Evolutionary conservation across 1,139 yeast genomes (phyloP).

Genomic region (Hansenula lynferdii): DNA sequence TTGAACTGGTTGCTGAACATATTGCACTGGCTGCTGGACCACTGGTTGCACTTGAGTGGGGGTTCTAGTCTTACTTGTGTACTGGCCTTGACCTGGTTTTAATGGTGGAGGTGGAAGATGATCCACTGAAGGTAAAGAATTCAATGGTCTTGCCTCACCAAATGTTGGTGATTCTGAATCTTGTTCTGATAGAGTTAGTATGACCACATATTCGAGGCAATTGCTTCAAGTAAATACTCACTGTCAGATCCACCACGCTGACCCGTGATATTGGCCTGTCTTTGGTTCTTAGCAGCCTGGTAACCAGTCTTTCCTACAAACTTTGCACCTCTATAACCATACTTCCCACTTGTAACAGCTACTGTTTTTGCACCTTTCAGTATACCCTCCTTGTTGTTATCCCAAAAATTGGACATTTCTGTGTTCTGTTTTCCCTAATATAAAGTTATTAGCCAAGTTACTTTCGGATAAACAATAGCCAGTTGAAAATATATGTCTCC

Average conservation of each 20-base stretch:
- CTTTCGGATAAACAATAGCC: too few relatives aligned
- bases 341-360: constrained; percentile 15
- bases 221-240: too few relatives aligned
- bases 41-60: not conserved
- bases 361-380: constrained; percentile 34
- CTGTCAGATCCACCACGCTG: constrained; percentile 6
- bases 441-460: too few relatives aligned
- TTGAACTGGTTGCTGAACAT: constrained; percentile 8
- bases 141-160: constrained; percentile 27
- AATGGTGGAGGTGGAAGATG: constrained; percentile 53
- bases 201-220: too few relatives aligned
- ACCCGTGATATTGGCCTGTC: constrained; percentile 10
- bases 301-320: constrained; percentile 42
- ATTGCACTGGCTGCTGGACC: constrained; percentile 1
- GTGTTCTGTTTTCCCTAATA: too few relatives aligned
- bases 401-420: constrained; percentile 37
- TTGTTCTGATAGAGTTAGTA: not conserved
- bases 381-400: constrained; percentile 41
- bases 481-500: too few relatives aligned
- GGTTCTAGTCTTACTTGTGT: constrained; percentile 14
- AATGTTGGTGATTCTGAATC: constrained; percentile 13
- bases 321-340: constrained; percentile 36
- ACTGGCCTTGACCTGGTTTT: constrained; percentile 33
- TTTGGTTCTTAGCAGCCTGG: constrained; percentile 34
- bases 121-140: constrained; percentile 33